These are phyloP conservation scores for Leccinum olivaceopallidum DNA, from an alignment of 768 basidiomycete genomes.

Conservation along the genomic window DNA sequence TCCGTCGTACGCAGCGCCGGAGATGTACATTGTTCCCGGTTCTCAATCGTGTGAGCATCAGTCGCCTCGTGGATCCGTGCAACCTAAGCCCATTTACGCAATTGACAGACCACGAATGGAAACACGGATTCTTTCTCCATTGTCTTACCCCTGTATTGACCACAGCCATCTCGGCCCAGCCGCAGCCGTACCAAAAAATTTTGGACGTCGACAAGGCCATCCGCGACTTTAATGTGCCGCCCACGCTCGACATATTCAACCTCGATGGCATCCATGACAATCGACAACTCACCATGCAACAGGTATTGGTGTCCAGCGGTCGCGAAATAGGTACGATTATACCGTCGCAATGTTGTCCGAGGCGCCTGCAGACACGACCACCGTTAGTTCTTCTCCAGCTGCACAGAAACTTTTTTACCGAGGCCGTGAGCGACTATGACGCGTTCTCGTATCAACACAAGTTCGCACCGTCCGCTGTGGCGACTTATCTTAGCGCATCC, in stretches of 20 bases:
- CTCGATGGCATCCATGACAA: conserved; percentile 38
- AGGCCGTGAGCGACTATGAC: conserved; percentile 55
- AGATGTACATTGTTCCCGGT: conserved; percentile 31
- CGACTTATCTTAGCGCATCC: conserved; percentile 61
- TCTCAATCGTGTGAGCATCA: conserved; percentile 30
- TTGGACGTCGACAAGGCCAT: conserved; percentile 53
- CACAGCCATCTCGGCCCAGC: conserved; percentile 51
- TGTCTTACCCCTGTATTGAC: conserved; percentile 67
- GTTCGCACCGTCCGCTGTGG: conserved; percentile 70
- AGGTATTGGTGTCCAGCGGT: conserved; percentile 57
- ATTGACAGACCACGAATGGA: conserved; percentile 66
- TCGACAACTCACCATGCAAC: conserved; percentile 64
- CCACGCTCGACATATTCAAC: conserved; percentile 46
- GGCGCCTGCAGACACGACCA: conserved; percentile 2
- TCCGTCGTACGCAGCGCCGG: conserved; percentile 34
- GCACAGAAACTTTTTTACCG: conserved; percentile 67
- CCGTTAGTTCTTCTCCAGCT: conserved; percentile 61
- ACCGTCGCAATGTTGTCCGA: conserved; percentile 15
- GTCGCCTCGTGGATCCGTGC: conserved; percentile 2
- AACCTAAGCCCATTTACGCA: conserved; percentile 15
- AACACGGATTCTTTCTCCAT: conserved; percentile 60
- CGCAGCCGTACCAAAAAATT: conserved; percentile 52
- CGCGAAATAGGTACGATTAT: conserved; percentile 56
- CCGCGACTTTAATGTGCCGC: conserved; percentile 56
- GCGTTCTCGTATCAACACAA: conserved; percentile 59